Evolutionary conservation across 306 rosid genomes (phyloP).

Genomic region (Vigna unguiculata): DNA sequence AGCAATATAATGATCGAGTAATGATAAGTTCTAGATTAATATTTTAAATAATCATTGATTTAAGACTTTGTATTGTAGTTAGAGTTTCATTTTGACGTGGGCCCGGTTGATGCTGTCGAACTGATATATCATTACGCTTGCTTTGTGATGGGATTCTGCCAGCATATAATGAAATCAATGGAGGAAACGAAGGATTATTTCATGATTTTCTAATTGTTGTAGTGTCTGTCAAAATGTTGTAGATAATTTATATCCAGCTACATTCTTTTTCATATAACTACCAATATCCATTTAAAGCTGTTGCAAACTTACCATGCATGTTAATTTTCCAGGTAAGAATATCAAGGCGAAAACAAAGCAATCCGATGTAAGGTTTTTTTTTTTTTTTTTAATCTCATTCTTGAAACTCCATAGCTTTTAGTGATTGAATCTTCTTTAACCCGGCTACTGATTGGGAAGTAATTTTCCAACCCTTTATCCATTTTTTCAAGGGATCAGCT

Average conservation of each 20-base stretch:
- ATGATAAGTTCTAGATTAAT: not conserved
- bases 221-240: conserved; percentile 3
- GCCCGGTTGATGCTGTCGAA: conserved; percentile 23
- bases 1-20: conserved; percentile 1
- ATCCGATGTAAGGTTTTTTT: conserved; percentile 36
- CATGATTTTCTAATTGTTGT: not conserved
- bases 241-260: conserved; percentile 14
- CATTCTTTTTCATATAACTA: conserved; percentile 18
- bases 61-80: conserved; percentile 8
- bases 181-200: conserved; percentile 7
- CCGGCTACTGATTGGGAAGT: not conserved
- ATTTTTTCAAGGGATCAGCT: conserved; percentile 21
- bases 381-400: no score
- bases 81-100: conserved; percentile 18
- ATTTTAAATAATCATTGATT: conserved; percentile 12
- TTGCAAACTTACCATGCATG: conserved; percentile 28
- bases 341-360: conserved; percentile 33
- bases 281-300: conserved; percentile 1
- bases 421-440: conserved; percentile 33
- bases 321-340: conserved; percentile 43
- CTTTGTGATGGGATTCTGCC: conserved; percentile 2
- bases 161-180: conserved; percentile 33
- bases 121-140: not conserved
- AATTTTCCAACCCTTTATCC: conserved; percentile 16
- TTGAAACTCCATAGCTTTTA: conserved; percentile 23